Percentiles rank a stretch among this genome's conserved stretches.
These are phyloP conservation scores for Penicillium sp. DNA, from an alignment of 2,329 filamentous ascomycete genomes.

Conservation along the genomic window DNA sequence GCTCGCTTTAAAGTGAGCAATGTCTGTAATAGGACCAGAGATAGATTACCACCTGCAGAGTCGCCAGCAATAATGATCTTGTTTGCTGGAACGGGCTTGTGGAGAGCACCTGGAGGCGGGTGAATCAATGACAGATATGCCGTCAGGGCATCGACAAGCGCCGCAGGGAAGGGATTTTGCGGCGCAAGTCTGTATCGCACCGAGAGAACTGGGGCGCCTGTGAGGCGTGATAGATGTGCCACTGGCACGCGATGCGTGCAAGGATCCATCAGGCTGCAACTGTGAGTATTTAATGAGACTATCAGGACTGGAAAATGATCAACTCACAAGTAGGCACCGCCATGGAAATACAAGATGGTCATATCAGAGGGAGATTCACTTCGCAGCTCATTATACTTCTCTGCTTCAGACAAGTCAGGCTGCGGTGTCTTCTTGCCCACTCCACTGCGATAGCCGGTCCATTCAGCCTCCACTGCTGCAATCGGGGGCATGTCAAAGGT, in stretches of 20 bases:
- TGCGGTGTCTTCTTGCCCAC: slow-evolving; percentile 46
- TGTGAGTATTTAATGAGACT: neutral
- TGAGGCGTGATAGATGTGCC: slow-evolving; percentile 47
- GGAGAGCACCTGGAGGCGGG: slow-evolving; percentile 51
- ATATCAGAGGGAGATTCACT: slow-evolving; percentile 48
- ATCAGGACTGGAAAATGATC: neutral
- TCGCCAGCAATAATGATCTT: slow-evolving; percentile 56
- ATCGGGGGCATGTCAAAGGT: slow-evolving; percentile 47
- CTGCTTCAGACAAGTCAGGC: slow-evolving; percentile 50
- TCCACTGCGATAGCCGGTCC: slow-evolving; percentile 52
- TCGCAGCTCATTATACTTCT: slow-evolving; percentile 50
- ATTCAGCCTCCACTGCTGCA: slow-evolving; percentile 51
- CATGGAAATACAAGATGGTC: slow-evolving; percentile 55
- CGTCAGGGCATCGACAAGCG: slow-evolving; percentile 54
- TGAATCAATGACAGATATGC: slow-evolving; percentile 56
- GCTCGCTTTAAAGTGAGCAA: slow-evolving; percentile 49
- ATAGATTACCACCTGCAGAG: slow-evolving; percentile 54
- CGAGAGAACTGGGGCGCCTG: slow-evolving; percentile 50
- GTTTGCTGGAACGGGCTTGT: slow-evolving; percentile 49
- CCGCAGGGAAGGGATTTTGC: slow-evolving; percentile 55
- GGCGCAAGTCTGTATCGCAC: slow-evolving; percentile 57
- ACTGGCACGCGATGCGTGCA: slow-evolving; percentile 49
- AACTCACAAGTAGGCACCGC: slow-evolving; percentile 54
- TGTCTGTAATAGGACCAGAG: slow-evolving; percentile 49
- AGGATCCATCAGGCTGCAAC: slow-evolving; percentile 51